Evolutionary conservation across 2,329 filamentous ascomycete genomes (phyloP), one percentile per base, ranked within the genome.

Genomic region (Fusarium vanettenii): DNA sequence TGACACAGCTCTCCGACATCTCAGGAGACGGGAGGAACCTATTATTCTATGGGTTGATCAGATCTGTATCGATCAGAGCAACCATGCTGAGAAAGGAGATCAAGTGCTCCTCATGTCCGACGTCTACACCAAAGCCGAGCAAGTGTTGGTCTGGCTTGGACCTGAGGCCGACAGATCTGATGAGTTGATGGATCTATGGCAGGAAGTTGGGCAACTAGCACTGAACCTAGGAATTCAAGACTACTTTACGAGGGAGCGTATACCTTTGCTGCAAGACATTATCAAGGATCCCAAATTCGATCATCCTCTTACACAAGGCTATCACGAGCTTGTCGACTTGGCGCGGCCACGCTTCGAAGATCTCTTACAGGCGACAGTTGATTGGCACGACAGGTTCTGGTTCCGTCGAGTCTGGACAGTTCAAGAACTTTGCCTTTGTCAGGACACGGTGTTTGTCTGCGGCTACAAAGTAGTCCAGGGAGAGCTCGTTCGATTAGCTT

Each of bases 351-450:
- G 13, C 9, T 64, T 64, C 6, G 61, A 64, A 14, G 27, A 25
- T 22, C 61, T 64, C 3, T 25, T 64, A 7, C 48, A 56, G n/a
- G 61, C 35, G 13, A 57, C 31, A 5, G 25, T 64, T n/a, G n/a
- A 37, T 31, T 56, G 48, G 61, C 56, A 64, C 6, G 61, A 64
- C 8, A 33, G 61, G 10, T n/a, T 31, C 13, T 56, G 61, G 61
- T 64, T 64, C 61, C 61, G 43, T 25, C 61, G 61, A n/a, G 33
- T 64, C 45, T 64, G 48, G 61, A 56, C 48, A 14, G 48, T 64
- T 25, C 61, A 64, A 13, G 61, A 64, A 48, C 31, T 64, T 20
- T 56, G 61, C 45, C 29, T 64, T 6, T 64, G 61, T 5, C 25
- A 27, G 13, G 20, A 64, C 27, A 56, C 61, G 9, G 35, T 64